Percentiles rank a stretch among this genome's conserved stretches.
These are phyloP conservation scores for Rosa rugosa DNA, from an alignment of 306 rosid genomes.

Conservation along the genomic window DNA sequence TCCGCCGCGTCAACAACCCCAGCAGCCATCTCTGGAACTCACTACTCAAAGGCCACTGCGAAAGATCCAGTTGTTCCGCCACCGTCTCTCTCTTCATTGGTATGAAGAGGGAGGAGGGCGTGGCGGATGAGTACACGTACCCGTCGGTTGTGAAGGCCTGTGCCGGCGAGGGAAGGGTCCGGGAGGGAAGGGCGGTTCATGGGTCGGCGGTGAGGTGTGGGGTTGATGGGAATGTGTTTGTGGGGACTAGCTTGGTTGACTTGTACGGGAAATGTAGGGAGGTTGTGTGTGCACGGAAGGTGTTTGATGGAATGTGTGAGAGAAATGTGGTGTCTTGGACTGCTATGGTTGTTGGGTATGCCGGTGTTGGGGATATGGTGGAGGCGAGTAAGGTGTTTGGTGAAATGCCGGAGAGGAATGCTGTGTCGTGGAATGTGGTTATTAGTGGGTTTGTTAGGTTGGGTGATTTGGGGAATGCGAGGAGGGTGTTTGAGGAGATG, in stretches of 20 bases:
- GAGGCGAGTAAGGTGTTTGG: conserved; percentile 37
- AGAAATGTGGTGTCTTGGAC: conserved; percentile 36
- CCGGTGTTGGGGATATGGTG: conserved; percentile 25
- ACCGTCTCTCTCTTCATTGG: conserved; percentile 38
- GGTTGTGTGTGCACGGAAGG: conserved; percentile 51
- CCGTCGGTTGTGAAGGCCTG: conserved; percentile 66
- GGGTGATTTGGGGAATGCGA: conserved; percentile 57
- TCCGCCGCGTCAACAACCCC: conserved; percentile 39
- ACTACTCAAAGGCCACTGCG: conserved; percentile 47
- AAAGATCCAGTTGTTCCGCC: background rate
- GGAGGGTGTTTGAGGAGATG: conserved; percentile 60
- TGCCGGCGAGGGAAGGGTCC: conserved; percentile 28
- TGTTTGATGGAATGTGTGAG: conserved; percentile 48
- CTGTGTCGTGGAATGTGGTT: conserved; percentile 39
- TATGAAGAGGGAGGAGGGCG: conserved; percentile 52
- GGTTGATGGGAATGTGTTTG: conserved; percentile 48
- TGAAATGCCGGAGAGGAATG: conserved; percentile 37
- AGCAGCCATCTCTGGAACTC: conserved; percentile 66
- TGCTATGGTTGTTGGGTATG: conserved; percentile 40
- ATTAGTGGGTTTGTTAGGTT: conserved; percentile 50
- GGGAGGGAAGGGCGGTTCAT: conserved; percentile 55
- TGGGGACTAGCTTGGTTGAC: conserved; percentile 63
- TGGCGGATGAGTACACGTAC: conserved; percentile 58
- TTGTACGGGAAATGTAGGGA: conserved; percentile 64
- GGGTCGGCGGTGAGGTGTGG: conserved; percentile 65